phyloP scores from a whole-genome alignment of 2,329 filamentous ascomycete species.

The Colletotrichum sp. region DNA sequence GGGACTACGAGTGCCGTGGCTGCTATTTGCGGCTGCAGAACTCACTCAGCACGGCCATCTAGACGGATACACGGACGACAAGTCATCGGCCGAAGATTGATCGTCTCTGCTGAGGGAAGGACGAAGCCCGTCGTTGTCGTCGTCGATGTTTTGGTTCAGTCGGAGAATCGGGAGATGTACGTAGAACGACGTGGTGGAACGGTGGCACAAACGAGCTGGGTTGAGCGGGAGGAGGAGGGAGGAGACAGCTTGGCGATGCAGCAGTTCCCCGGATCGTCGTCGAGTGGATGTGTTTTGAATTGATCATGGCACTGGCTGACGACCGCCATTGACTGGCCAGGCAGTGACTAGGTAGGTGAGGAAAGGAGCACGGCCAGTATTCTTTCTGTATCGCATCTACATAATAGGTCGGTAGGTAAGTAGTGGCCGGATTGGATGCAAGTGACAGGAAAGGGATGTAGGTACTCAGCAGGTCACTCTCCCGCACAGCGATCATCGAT shows the following conservation, averaged over 20 bases:
- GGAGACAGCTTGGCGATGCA: background rate
- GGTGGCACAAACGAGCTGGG: background rate
- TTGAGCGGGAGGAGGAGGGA: background rate
- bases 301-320: background rate
- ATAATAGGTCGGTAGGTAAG: background rate
- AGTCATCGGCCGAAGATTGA: background rate
- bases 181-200: background rate
- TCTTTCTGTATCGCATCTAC: background rate
- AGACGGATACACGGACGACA: background rate
- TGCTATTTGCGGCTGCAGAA: background rate
- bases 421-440: background rate
- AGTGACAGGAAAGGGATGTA: background rate
- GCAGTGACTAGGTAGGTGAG: background rate
- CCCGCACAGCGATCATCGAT: constrained; percentile 9
- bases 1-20: background rate
- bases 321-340: background rate
- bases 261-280: background rate
- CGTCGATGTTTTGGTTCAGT: background rate
- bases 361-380: background rate
- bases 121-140: background rate
- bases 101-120: background rate
- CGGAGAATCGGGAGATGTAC: background rate
- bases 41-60: background rate
- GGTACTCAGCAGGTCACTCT: background rate
- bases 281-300: background rate